Conservation (phyloP, 495 filamentous ascomycete species). For the Penicillium nucicola region DNA sequence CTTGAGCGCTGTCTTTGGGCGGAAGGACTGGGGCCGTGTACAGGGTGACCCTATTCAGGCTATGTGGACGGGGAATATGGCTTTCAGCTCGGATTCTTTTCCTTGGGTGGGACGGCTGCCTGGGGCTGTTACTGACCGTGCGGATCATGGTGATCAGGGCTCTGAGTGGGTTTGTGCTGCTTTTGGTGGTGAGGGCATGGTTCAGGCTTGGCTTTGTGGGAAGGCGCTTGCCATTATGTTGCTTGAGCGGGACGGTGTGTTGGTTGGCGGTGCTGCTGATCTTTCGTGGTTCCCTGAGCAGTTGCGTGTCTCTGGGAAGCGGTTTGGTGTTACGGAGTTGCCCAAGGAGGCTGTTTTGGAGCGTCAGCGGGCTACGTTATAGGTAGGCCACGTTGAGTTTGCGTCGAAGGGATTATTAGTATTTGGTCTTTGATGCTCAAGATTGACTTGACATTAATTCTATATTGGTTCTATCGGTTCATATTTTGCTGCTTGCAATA, state of each 20-base stretch:
- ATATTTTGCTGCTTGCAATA: too few relatives aligned
- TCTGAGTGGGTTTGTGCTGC: slow-evolving; percentile 57
- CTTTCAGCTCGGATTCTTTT: slow-evolving; percentile 62
- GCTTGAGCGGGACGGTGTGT: slow-evolving; percentile 29
- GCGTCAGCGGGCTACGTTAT: slow-evolving; percentile 9
- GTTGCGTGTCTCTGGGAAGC: slow-evolving; percentile 44
- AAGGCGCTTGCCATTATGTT: slow-evolving; percentile 66
- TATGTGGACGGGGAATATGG: slow-evolving; percentile 86
- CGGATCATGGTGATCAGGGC: slow-evolving; percentile 24
- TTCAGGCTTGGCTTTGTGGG: slow-evolving; percentile 66
- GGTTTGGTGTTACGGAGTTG: slow-evolving; percentile 24
- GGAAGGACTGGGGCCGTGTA: slow-evolving; percentile 30
- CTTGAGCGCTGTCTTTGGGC: slow-evolving; percentile 26
- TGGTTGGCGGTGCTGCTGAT: slow-evolving; percentile 17
- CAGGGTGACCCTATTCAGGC: slow-evolving; percentile 47
- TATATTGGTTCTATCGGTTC: too few relatives aligned
- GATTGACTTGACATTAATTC: too few relatives aligned
- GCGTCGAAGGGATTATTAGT: too few relatives aligned
- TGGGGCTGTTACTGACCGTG: slow-evolving; percentile 36
- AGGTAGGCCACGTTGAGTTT: not conserved
- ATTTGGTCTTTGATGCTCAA: too few relatives aligned
- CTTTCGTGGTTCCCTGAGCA: slow-evolving; percentile 42
- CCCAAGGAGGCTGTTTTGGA: slow-evolving; percentile 9
- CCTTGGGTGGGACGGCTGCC: slow-evolving; percentile 73
- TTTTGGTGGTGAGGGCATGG: slow-evolving; percentile 81